Base-by-base conservation (phyloP, 257 asterid genomes). In the Perilla frutescens region DNA sequence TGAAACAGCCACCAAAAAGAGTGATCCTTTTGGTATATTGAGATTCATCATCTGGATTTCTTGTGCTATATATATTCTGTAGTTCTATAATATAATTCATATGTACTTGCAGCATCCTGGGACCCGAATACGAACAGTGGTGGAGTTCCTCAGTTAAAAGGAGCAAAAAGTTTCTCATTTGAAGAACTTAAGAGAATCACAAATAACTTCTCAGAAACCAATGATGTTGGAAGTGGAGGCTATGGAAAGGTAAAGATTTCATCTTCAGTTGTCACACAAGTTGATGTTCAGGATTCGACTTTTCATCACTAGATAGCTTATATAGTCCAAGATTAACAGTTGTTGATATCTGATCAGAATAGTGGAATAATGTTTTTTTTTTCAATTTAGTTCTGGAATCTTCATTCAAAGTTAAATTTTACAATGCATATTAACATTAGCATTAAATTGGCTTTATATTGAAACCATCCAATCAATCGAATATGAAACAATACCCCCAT, bases 191-290 rank as follows among this genome's bases (percentile, higher is more conserved):
- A 81, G 75, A 86, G 78, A 71, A 76, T 71, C 86, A 88, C 98
- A 45, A 88, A 84, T 63, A 91, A 91, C 78, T 93, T 89, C 32
- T 88, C 96, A 9, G 95, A 87, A 41, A 34, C 57, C 34, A 94
- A 91, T 84, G 84, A 63, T 50, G 62, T 89, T 37, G 98, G 98
- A 62, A 76, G 79, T 61, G 98, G 98, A 47, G 98, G 98, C 58
- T 94, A 89, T 60, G 98, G 98, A 50, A 93, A 91, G 96, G 98
- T 91, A 54, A 62, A 75, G 44, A 61, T 63, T 63, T 29, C 5
- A 1, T 12, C 15, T n/a, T 56, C 20, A 77, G 57, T 20, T 51
- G 51, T 20, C 26, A 20, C 26, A 20, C 26, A 20, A 20, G 26
- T 20, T 20, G 26, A 20, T 20, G 26, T 20, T 20, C 26, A 20